phyloP scores from a whole-genome alignment of 306 rosid genomes.

The Chamaecrista fasciculata region DNA sequence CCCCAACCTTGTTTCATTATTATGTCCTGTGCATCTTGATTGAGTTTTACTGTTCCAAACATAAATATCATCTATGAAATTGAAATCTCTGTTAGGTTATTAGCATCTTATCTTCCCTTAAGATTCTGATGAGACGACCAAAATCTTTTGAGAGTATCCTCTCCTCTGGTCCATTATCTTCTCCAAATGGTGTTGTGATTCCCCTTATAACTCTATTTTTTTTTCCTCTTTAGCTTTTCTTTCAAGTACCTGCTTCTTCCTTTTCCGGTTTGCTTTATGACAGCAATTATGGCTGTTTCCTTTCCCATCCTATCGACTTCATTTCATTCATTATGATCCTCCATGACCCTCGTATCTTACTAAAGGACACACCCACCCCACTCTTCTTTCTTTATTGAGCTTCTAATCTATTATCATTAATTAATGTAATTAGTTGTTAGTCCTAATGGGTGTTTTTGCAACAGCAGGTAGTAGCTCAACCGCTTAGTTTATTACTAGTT shows the following conservation, averaged over 20 bases:
- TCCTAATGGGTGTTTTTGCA: slow-evolving; percentile 12
- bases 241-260: slow-evolving; percentile 34
- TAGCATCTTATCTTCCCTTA: slow-evolving; percentile 28
- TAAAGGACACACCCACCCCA: slow-evolving; percentile 9
- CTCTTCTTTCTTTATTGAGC: slow-evolving; percentile 29
- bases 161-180: slow-evolving; percentile 21
- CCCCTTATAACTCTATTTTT: slow-evolving; percentile 36
- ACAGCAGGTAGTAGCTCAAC: slow-evolving; percentile 5
- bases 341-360: slow-evolving; percentile 31
- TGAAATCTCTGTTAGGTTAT: no score
- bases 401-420: not conserved
- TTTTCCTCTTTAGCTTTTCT: slow-evolving; percentile 32
- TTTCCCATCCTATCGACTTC: slow-evolving; percentile 37
- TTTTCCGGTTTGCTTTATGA: slow-evolving; percentile 55
- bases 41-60: slow-evolving; percentile 31
- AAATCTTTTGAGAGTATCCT: slow-evolving; percentile 1
- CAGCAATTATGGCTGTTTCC: slow-evolving; percentile 68
- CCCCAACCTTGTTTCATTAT: slow-evolving; percentile 40
- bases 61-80: slow-evolving; percentile 12
- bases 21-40: slow-evolving; percentile 35
- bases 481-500: slow-evolving; percentile 9
- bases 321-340: slow-evolving; percentile 34
- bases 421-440: slow-evolving; percentile 25
- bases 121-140: slow-evolving; percentile 23
- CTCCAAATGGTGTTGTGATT: slow-evolving; percentile 31